Base-by-base conservation (phyloP, 192 early-diverging fungal genomes). In the Allomyces arbusculus region DNA sequence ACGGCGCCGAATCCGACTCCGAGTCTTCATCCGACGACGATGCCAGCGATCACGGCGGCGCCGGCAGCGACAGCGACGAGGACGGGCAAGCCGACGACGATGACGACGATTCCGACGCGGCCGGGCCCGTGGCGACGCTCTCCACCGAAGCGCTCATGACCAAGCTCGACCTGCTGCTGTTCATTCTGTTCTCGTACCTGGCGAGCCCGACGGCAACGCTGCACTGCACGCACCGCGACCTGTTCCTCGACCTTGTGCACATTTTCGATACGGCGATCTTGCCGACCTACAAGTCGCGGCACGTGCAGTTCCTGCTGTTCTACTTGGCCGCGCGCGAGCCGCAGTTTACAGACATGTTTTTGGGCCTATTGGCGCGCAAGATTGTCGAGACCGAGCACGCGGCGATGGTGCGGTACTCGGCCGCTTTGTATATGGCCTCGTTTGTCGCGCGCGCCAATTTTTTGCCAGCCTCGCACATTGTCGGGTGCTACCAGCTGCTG, bases 271-370 rank as follows among this genome's bases (percentile, higher is more conserved):
- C 80, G 23, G 79, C 82, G 1, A 79, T 95, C 24, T 70, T 96
- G 23, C 84, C 87, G 3, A 98, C 94, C 0, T 87, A 92, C 71
- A 87, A 87, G 67, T 88, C 89, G 58, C 84, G 91, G 40, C 91
- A 91, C 74, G 88, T 87, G 10, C 95, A 98, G 73, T 98, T 96
- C 65, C 67, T 95, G 24, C 71, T 91, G 24, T 98, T 95, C 69
- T 91, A 91, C 74, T 77, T 82, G 28, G 82, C 85, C 55, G 82
- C 87, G 19, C 70, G 84, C 28, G 81, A 84, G 64, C 26, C 78
- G n/a, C 62, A 74, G 64, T 94, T 85, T 64, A 81, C 86, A 0
- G 87, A 93, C 62, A 69, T 82, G 24, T 95, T 92, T 66, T 69
- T 91, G 64, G 86, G 87, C n/a, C 79, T 86, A 26, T 79, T 93